Conservation (phyloP, 2,329 filamentous ascomycete genomes). For the Colletotrichum sp. region DNA sequence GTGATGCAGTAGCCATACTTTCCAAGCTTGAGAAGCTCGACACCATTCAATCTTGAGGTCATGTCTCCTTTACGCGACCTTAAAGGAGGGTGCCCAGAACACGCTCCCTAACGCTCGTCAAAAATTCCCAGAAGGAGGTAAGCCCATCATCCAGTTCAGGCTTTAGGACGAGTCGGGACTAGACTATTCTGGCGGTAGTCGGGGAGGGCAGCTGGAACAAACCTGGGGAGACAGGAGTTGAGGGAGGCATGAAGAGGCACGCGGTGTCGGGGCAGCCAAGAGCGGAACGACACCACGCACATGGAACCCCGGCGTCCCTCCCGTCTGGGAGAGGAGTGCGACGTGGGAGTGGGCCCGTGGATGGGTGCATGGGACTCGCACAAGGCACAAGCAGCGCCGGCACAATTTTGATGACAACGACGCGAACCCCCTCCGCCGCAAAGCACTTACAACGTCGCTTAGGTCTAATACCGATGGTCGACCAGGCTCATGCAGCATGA, state of each 20-base stretch:
- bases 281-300: constrained; percentile 8
- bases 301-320: constrained; percentile 10
- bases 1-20: background rate
- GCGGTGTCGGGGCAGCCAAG: constrained; percentile 1
- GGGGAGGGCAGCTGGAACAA: background rate
- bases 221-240: background rate
- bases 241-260: constrained; percentile 5
- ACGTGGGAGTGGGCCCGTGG: background rate
- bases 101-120: constrained; percentile 17
- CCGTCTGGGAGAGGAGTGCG: constrained; percentile 15
- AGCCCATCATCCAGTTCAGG: constrained; percentile 32
- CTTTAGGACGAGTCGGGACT: constrained; percentile 15
- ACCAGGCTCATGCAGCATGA: background rate
- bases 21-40: background rate
- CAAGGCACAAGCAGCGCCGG: background rate
- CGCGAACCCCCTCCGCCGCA: background rate
- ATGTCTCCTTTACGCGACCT: background rate
- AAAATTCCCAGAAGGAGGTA: constrained; percentile 24
- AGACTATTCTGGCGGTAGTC: background rate
- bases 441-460: background rate
- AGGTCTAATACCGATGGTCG: background rate
- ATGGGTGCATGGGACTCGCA: constrained; percentile 7
- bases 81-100: background rate
- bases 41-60: background rate
- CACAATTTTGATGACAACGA: background rate